Conservation (phyloP, 805 yeast genomes). For the Suhomyces sp. region DNA sequence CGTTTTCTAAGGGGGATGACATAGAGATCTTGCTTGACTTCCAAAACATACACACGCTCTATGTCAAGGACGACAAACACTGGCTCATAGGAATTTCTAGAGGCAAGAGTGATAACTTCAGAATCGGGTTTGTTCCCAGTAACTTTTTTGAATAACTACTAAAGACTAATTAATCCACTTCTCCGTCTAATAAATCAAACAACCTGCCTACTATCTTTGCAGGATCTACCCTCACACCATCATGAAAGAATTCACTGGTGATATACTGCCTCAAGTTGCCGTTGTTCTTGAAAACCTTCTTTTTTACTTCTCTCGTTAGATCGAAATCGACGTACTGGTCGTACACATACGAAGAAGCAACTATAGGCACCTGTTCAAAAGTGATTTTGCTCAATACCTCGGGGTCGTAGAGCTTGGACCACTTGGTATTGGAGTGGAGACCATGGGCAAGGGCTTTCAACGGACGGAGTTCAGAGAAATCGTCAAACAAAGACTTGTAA, state of each 20-base stretch:
- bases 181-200: constrained; percentile 38
- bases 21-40: constrained; percentile 33
- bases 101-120: constrained; percentile 8
- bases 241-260: constrained; percentile 51
- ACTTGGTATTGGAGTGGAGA: constrained; percentile 29
- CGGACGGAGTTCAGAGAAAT: constrained; percentile 40
- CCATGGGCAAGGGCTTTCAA: constrained; percentile 41
- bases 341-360: constrained; percentile 46
- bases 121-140: constrained; percentile 38
- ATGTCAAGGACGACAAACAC: constrained; percentile 16
- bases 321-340: constrained; percentile 54
- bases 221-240: constrained; percentile 45
- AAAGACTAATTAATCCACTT: constrained; percentile 22
- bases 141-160: constrained; percentile 4
- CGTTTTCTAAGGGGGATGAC: constrained; percentile 31
- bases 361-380: constrained; percentile 40
- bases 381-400: constrained; percentile 26
- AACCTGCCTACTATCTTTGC: constrained; percentile 38
- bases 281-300: constrained; percentile 22
- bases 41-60: constrained; percentile 20
- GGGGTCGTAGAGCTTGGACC: constrained; percentile 39
- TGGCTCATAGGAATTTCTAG: constrained; percentile 35
- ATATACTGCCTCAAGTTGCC: constrained; percentile 41
- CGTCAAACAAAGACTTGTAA: constrained; percentile 48
- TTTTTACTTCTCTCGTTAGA: constrained; percentile 35